phyloP scores from a whole-genome alignment of 2,329 filamentous ascomycete genomes.

The Tolypocladium nubicola region DNA sequence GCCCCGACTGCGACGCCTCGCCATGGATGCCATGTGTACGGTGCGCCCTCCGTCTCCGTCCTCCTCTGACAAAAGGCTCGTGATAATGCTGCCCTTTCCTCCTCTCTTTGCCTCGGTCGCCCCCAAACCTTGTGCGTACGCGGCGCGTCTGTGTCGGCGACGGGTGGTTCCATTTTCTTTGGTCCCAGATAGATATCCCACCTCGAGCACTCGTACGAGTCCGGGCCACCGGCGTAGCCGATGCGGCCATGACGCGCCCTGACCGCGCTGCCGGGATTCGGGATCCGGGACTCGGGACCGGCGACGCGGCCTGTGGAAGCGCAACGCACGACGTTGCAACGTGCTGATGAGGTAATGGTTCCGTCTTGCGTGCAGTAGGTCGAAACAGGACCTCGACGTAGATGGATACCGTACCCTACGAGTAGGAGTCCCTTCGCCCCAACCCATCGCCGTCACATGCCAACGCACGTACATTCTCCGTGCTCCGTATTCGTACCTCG shows the following conservation, averaged over 20 bases:
- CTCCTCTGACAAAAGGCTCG: background rate
- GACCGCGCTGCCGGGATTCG: background rate
- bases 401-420: background rate
- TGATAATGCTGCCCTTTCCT: background rate
- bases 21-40: too few species aligned
- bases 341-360: background rate
- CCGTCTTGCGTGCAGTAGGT: background rate
- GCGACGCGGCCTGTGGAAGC: background rate
- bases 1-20: too few species aligned
- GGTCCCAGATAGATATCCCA: too few species aligned
- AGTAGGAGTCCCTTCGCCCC: background rate
- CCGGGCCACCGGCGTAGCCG: background rate
- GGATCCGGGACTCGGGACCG: background rate
- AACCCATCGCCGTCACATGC: background rate
- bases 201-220: too few species aligned
- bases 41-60: too few species aligned
- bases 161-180: background rate
- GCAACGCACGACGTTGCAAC: background rate
- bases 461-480: background rate
- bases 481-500: background rate
- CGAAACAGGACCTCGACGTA: too few species aligned
- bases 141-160: background rate
- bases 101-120: background rate
- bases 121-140: background rate
- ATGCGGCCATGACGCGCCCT: background rate